Conservation (phyloP, 306 rosid species). For the Fragaria ananassa region DNA sequence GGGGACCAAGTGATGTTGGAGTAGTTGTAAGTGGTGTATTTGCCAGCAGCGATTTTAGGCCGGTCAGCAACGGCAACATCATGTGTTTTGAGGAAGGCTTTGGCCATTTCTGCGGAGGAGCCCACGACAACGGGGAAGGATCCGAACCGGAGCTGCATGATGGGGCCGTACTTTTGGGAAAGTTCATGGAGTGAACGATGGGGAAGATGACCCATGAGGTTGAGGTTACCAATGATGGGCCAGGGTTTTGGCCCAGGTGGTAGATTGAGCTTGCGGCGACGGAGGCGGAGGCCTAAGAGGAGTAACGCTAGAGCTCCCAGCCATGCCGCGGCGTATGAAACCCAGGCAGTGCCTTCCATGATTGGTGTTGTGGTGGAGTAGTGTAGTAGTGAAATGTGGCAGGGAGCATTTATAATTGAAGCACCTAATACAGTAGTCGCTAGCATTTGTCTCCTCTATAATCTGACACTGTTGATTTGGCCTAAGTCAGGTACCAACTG, state of each 20-base stretch:
- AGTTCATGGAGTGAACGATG: conserved; percentile 59
- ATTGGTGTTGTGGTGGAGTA: background rate
- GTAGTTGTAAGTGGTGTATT: conserved; percentile 67
- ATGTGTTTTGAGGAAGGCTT: conserved; percentile 62
- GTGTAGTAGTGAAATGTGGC: background rate
- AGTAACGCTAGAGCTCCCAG: conserved; percentile 34
- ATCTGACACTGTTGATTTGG: background rate
- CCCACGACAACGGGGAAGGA: conserved; percentile 59
- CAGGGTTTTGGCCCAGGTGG: conserved; percentile 88
- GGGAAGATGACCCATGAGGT: conserved; percentile 70
- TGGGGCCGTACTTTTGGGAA: conserved; percentile 56
- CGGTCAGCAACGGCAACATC: conserved; percentile 47
- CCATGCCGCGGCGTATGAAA: conserved; percentile 33
- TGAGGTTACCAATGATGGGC: conserved; percentile 85
- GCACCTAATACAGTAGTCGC: too few species aligned
- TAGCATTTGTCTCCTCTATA: background rate
- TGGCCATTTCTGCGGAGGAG: conserved; percentile 54
- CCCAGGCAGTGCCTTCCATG: conserved; percentile 33
- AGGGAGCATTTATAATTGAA: background rate
- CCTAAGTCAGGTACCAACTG: background rate
- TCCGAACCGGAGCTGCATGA: conserved; percentile 58
- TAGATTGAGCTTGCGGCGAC: conserved; percentile 35
- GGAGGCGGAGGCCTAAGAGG: conserved; percentile 40
- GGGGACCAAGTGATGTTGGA: conserved; percentile 77
- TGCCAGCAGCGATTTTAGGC: conserved; percentile 69